phyloP scores from a whole-genome alignment of 108 stramenopile genomes.

The Seminavis robusta region DNA sequence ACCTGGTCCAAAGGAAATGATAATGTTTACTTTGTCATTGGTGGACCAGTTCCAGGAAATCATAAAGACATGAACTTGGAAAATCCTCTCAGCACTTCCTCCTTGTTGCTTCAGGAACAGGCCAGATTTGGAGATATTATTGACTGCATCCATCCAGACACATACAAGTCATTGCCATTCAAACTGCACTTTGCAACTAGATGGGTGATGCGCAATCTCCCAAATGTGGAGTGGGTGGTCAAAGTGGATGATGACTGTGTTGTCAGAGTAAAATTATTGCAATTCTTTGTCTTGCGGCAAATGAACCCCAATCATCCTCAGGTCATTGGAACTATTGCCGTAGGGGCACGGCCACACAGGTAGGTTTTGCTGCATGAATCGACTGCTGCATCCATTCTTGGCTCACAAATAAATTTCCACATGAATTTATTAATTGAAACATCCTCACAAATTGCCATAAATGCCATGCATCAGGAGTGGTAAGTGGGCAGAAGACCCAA shows the following conservation, averaged over 20 bases:
- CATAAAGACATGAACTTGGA: not conserved
- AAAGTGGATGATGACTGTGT: conserved; percentile 49
- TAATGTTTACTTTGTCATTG: conserved; percentile 42
- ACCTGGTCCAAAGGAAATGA: conserved; percentile 24
- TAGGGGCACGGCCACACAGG: too few species aligned
- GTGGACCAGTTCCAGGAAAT: conserved; percentile 12
- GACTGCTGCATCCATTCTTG: too few species aligned
- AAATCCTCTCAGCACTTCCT: too few species aligned
- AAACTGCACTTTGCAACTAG: conserved; percentile 30
- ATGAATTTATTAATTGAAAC: too few species aligned
- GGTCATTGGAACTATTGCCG: conserved; percentile 37
- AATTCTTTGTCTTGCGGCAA: conserved; percentile 8
- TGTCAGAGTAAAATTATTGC: conserved; percentile 16
- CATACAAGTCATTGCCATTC: conserved; percentile 27
- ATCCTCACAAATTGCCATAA: too few species aligned
- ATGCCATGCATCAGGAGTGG: too few species aligned
- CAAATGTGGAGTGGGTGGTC: conserved; percentile 33
- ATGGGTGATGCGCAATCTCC: conserved; percentile 22
- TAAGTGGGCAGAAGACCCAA: too few species aligned
- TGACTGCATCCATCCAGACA: conserved; percentile 24
- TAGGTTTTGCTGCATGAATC: too few species aligned
- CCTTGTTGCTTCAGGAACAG: conserved; percentile 19
- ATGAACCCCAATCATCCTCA: conserved; percentile 28
- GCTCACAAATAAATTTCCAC: too few species aligned
- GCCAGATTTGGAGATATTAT: conserved; percentile 24